Base-by-base conservation (phyloP, 2,329 filamentous ascomycete genomes). In the Pseudogymnoascus pannorum region DNA sequence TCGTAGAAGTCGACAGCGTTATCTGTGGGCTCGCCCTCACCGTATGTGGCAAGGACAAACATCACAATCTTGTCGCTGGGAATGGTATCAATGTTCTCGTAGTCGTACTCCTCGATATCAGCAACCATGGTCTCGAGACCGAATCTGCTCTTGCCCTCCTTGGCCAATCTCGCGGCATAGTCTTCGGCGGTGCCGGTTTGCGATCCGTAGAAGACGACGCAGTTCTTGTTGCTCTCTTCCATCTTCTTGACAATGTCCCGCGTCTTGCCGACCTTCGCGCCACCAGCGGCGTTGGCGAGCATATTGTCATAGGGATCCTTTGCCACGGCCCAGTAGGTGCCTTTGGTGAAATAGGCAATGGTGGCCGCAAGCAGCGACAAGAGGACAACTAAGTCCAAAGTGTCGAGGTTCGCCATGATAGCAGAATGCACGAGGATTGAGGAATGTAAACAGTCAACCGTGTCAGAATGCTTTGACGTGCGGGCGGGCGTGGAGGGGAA, bases 1-100 rank as follows among this genome's bases (percentile, higher is more conserved):
- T 99, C 94, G 79, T 96, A 97, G 79, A 99, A 99, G 69, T 99
- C 94, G 65, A 97, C 94, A 5, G 95, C 94, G 72, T 99, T 99
- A 72, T 99, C 94, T 31, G 95, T 99, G 48, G 94, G 94, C 77
- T 99, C 95, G 65, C 94, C 94, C 80, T 99, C 94, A 67, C 94
- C 94, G 71, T 99, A 99, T 35, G 95, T 99, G 59, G 94, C 94
- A 65, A 99, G 83, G 63, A 99, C 88, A 73, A 99, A 99, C 79
- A 99, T 89, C 69, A 88, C 90, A 59, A 99, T 77, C 77, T 97
- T 96, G 76, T 97, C 92, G 66, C 86, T 85, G 48, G 93, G 90
- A 69, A 97, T 85, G 61, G 86, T 80, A 75, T 99, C 93, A 65
- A 99, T 82, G 71, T 92, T 97, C 60, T 97, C 93, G 71, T 87